Conservation (phyloP, 2,329 filamentous ascomycete genomes). For the Aureobasidium subglaciale region DNA sequence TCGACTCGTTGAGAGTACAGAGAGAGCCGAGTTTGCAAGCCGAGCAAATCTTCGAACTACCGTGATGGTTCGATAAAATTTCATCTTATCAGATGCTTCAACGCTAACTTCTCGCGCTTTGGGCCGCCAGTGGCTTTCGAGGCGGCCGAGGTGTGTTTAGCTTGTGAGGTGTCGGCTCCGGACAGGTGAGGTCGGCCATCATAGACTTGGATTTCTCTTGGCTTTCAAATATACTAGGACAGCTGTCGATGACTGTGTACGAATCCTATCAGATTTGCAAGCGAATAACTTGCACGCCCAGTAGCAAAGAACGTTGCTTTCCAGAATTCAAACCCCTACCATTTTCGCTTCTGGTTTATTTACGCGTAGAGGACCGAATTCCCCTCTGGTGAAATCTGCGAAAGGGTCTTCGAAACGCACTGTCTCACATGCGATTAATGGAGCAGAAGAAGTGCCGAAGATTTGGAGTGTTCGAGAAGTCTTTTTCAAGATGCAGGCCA, state of each 20-base stretch:
- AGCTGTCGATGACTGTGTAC: no score
- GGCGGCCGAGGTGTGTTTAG: not conserved
- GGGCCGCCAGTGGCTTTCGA: not conserved
- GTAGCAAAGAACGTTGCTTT: not conserved
- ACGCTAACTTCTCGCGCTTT: not conserved
- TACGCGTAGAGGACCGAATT: not conserved
- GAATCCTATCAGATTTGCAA: conserved; percentile 13
- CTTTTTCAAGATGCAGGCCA: not conserved
- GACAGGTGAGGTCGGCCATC: not conserved
- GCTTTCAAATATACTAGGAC: conserved; percentile 4
- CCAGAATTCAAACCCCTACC: not conserved
- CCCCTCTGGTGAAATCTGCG: not conserved
- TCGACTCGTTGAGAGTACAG: no score
- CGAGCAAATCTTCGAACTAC: conserved; percentile 3
- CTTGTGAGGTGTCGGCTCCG: not conserved
- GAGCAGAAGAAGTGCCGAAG: no score
- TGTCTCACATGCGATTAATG: no score
- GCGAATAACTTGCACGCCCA: not conserved
- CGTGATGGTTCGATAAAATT: conserved; percentile 9
- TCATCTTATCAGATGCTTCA: conserved; percentile 12
- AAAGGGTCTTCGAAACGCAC: not conserved
- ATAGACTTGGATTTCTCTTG: not conserved
- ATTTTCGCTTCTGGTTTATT: not conserved
- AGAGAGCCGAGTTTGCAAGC: not conserved
- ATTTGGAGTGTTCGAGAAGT: not conserved